phyloP scores from a whole-genome alignment of 352 stramenopile species.

The Phytophthora pseudosyringae region DNA sequence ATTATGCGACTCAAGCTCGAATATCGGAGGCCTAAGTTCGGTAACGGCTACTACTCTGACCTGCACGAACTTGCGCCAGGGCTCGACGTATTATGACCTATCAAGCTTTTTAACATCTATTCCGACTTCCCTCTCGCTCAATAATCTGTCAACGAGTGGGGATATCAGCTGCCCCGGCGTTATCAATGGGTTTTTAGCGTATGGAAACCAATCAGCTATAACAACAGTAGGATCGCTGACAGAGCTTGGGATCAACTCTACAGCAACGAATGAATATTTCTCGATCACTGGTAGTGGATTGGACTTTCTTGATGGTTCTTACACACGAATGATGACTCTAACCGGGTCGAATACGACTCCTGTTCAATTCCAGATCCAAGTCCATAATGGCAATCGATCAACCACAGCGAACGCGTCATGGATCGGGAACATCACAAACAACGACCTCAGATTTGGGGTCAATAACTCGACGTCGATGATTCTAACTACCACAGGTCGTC shows the following conservation, averaged over 20 bases:
- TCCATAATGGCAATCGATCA: conserved; percentile 6
- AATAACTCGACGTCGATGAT: conserved; percentile 14
- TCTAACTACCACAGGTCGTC: neutral
- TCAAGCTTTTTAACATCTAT: conserved; percentile 8
- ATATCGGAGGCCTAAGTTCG: neutral
- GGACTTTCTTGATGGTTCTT: conserved; percentile 18
- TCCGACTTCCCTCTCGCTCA: conserved; percentile 6
- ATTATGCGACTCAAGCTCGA: conserved; percentile 7
- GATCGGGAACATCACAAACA: neutral
- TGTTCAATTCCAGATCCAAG: conserved; percentile 4
- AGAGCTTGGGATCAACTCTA: conserved; percentile 16
- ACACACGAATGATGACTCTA: conserved; percentile 9
- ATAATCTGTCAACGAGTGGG: conserved; percentile 9
- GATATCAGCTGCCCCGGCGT: neutral
- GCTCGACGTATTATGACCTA: conserved; percentile 15
- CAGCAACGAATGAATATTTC: conserved; percentile 22
- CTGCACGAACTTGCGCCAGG: conserved; percentile 10
- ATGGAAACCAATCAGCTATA: conserved; percentile 17
- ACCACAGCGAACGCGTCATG: neutral
- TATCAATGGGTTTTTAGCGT: conserved; percentile 16
- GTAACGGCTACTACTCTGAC: conserved; percentile 1
- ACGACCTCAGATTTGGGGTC: conserved; percentile 9
- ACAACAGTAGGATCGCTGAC: conserved; percentile 20
- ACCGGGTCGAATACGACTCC: conserved; percentile 18
- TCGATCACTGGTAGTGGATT: conserved; percentile 14